phyloP scores from a whole-genome alignment of 2,329 filamentous ascomycete species.

The Colletotrichum truncatum region DNA sequence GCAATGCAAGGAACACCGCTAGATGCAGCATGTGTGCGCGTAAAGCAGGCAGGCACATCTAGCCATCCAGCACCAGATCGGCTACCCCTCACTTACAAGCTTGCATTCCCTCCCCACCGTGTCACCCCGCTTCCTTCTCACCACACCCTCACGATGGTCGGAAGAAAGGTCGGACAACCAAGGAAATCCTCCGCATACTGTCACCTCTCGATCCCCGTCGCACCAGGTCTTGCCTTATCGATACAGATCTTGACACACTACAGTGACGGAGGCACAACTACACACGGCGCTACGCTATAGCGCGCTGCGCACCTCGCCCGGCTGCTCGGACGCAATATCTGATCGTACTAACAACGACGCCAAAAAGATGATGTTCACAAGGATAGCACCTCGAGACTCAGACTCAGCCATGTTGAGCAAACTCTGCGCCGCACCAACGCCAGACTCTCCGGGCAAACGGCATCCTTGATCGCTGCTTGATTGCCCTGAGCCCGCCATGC shows the following conservation, averaged over 20 bases:
- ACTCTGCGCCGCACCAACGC: neutral
- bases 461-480: slow-evolving; percentile 21
- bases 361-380: slow-evolving; percentile 18
- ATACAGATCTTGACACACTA: neutral
- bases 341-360: neutral
- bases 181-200: slow-evolving; percentile 12
- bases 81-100: slow-evolving; percentile 20
- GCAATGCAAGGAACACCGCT: slow-evolving; percentile 21
- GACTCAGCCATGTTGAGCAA: neutral
- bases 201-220: neutral
- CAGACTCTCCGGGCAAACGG: neutral
- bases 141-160: slow-evolving; percentile 21
- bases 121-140: slow-evolving; percentile 19
- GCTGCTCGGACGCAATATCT: slow-evolving; percentile 10
- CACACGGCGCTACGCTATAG: neutral
- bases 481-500: no score
- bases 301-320: neutral
- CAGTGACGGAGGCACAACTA: neutral
- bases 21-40: neutral
- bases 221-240: slow-evolving; percentile 8
- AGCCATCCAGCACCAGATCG: neutral
- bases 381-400: slow-evolving; percentile 10
- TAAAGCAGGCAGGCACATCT: neutral
- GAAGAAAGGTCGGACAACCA: neutral
- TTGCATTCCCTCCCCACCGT: slow-evolving; percentile 3